phyloP scores from a whole-genome alignment of 495 filamentous ascomycete species.

The Podospora conica region DNA sequence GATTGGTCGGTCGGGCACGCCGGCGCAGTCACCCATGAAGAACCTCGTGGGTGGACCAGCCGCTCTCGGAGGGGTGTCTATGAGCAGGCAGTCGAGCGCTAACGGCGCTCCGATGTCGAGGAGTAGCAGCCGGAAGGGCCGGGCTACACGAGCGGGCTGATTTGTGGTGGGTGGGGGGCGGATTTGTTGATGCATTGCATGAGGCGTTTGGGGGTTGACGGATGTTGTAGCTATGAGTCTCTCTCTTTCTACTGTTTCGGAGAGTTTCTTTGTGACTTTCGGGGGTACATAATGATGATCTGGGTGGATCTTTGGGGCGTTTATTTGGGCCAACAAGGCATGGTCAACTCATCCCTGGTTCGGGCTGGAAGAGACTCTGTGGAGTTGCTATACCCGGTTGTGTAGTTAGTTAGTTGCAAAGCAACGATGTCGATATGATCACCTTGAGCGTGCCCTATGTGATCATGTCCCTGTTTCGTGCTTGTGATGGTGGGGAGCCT shows the following conservation, averaged over 20 bases:
- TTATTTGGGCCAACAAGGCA: neutral
- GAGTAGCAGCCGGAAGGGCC: slow-evolving; percentile 33
- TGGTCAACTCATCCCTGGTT: neutral
- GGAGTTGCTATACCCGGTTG: neutral
- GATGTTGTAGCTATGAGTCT: neutral
- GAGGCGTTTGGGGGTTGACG: neutral
- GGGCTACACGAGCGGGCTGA: slow-evolving; percentile 24
- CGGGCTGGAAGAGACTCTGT: neutral
- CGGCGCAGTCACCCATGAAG: slow-evolving; percentile 24
- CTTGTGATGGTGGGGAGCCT: neutral
- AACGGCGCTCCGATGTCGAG: slow-evolving; percentile 47
- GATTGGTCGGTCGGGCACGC: slow-evolving; percentile 24
- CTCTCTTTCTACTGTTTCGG: neutral
- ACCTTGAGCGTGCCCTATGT: neutral
- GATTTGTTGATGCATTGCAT: neutral
- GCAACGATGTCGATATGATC: neutral
- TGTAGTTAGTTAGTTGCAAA: neutral
- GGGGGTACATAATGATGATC: neutral
- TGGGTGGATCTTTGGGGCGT: neutral
- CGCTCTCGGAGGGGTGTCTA: slow-evolving; percentile 32
- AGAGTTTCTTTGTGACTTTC: neutral
- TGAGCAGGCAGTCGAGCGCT: slow-evolving; percentile 46
- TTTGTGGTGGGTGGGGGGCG: neutral
- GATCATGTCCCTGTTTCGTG: neutral
- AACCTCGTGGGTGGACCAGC: slow-evolving; percentile 11